phyloP scores from a whole-genome alignment of 805 yeast genomes.

The Kazachstania bromeliacearum region DNA sequence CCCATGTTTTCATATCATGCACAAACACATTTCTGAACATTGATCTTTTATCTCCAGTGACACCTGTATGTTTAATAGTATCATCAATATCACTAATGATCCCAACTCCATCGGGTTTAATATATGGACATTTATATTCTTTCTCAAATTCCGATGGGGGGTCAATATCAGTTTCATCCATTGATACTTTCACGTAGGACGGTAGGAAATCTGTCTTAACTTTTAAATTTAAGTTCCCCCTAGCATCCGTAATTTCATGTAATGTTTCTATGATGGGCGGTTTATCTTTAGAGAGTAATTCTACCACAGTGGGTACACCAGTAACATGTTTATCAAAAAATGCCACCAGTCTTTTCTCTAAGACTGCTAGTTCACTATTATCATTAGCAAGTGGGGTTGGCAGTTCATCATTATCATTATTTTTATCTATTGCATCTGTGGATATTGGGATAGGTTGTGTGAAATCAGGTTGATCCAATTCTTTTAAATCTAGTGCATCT shows the following conservation, averaged over 20 bases:
- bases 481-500: background rate
- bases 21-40: slow-evolving; percentile 71
- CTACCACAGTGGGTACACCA: slow-evolving; percentile 42
- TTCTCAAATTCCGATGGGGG: slow-evolving; percentile 8
- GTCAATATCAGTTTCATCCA: slow-evolving; percentile 17
- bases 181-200: slow-evolving; percentile 10
- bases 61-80: slow-evolving; percentile 85
- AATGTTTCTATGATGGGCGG: slow-evolving; percentile 30
- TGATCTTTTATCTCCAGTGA: slow-evolving; percentile 77
- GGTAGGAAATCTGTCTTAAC: slow-evolving; percentile 55
- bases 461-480: background rate
- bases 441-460: background rate
- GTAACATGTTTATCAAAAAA: slow-evolving; percentile 63
- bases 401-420: background rate
- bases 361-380: slow-evolving; percentile 33
- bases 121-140: slow-evolving; percentile 11
- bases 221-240: slow-evolving; percentile 55
- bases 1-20: slow-evolving; percentile 56
- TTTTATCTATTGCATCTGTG: background rate
- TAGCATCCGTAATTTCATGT: slow-evolving; percentile 44
- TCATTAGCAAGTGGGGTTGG: background rate
- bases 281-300: slow-evolving; percentile 33
- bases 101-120: slow-evolving; percentile 44
- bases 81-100: slow-evolving; percentile 91
- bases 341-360: slow-evolving; percentile 57